phyloP scores from a whole-genome alignment of 352 stramenopile genomes.

The Phytophthora sp. region DNA sequence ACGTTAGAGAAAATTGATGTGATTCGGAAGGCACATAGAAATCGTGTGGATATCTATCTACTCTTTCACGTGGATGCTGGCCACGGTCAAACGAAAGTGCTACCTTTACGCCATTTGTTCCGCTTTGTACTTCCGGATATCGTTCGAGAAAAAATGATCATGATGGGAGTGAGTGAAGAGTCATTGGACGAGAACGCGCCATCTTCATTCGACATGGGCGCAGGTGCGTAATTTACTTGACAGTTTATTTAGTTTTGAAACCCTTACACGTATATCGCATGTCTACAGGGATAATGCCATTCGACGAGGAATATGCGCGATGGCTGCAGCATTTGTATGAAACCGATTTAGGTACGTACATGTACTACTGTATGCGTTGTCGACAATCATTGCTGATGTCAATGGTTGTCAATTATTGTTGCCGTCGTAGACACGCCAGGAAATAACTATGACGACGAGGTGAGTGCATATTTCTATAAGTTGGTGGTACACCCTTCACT shows the following conservation, averaged over 20 bases:
- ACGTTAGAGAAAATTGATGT: constrained; percentile 86
- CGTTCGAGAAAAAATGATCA: constrained; percentile 65
- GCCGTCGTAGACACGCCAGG: constrained; percentile 42
- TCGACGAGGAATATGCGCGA: constrained; percentile 88
- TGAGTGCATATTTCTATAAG: constrained; percentile 12
- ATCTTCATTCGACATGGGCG: constrained; percentile 67
- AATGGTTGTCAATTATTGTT: not conserved
- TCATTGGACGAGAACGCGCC: constrained; percentile 70
- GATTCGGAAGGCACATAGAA: constrained; percentile 57
- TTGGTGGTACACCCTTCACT: not conserved
- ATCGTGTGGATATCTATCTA: constrained; percentile 72
- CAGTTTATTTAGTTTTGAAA: not conserved
- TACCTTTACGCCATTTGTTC: constrained; percentile 79
- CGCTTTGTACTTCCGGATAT: constrained; percentile 71
- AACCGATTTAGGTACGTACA: constrained; percentile 76
- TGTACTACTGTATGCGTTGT: too few species aligned
- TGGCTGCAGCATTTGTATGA: constrained; percentile 90
- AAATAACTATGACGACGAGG: constrained; percentile 63
- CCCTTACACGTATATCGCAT: constrained; percentile 7
- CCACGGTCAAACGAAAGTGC: constrained; percentile 53
- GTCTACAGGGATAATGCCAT: constrained; percentile 53
- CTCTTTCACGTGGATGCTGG: constrained; percentile 79
- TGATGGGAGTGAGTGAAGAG: constrained; percentile 75
- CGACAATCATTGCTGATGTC: constrained; percentile 3
- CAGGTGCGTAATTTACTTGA: constrained; percentile 34